phyloP scores from a whole-genome alignment of 805 yeast species.

The Novakomyces olei region DNA sequence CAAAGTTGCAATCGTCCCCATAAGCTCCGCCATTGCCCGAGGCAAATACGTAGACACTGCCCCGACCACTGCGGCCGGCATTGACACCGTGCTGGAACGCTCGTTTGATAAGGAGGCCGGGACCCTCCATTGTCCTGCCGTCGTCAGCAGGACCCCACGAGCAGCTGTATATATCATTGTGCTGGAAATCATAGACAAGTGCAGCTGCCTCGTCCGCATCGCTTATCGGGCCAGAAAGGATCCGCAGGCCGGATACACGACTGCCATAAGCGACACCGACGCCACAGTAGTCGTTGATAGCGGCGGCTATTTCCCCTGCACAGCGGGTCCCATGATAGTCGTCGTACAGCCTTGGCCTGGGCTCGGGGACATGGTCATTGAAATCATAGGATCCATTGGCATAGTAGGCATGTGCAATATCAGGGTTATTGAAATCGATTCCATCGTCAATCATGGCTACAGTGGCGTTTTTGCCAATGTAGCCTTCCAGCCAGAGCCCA shows the following conservation, averaged over 20 bases:
- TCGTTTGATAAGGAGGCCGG: constrained; percentile 51
- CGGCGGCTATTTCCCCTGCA: constrained; percentile 92
- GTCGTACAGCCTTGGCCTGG: constrained; percentile 56
- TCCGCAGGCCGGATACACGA: constrained; percentile 73
- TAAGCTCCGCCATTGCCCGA: constrained; percentile 75
- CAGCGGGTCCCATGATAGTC: constrained; percentile 95
- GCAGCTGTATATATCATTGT: constrained; percentile 85
- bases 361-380: constrained; percentile 51
- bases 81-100: constrained; percentile 69
- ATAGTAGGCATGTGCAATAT: constrained; percentile 39
- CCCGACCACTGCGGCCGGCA: constrained; percentile 61
- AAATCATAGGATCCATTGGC: constrained; percentile 80
- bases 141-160: constrained; percentile 98
- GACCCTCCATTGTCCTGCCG: constrained; percentile 69
- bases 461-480: constrained; percentile 57
- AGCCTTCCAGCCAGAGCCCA: constrained; percentile 54
- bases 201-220: constrained; percentile 84
- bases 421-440: constrained; percentile 56
- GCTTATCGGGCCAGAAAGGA: constrained; percentile 58
- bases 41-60: constrained; percentile 83
- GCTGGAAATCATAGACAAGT: constrained; percentile 52
- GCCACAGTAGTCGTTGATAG: constrained; percentile 69
- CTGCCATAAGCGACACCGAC: constrained; percentile 85
- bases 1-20: constrained; percentile 86
- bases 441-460: constrained; percentile 92